These are phyloP conservation scores for Leptographium galeiforme DNA, from an alignment of 2,329 filamentous ascomycete genomes.

Conservation along the genomic window DNA sequence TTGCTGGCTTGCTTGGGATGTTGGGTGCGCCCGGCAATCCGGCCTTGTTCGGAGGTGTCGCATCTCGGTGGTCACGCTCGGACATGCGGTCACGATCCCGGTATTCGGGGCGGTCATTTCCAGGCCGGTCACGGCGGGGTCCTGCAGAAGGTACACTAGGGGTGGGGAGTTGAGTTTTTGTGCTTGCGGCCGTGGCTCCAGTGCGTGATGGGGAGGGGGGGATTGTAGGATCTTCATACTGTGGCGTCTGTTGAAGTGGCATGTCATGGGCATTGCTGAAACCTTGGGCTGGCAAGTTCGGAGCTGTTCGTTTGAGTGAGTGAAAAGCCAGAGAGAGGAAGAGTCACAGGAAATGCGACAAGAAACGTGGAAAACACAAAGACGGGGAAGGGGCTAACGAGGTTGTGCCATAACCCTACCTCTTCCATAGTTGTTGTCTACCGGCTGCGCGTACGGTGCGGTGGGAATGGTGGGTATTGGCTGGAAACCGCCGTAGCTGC, in stretches of 20 bases:
- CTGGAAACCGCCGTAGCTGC: constrained; percentile 42
- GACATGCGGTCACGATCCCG: constrained; percentile 6
- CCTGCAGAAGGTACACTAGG: constrained; percentile 8
- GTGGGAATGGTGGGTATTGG: constrained; percentile 6
- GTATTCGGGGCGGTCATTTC: constrained; percentile 7
- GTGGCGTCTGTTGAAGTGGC: constrained; percentile 17
- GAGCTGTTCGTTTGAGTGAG: constrained; percentile 23
- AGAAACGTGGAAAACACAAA: not conserved
- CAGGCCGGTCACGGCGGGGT: constrained; percentile 4
- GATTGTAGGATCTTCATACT: constrained; percentile 28
- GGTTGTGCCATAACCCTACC: constrained; percentile 8
- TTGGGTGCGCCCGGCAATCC: not conserved
- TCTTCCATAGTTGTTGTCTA: constrained; percentile 10
- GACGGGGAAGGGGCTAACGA: constrained; percentile 19
- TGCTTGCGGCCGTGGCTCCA: constrained; percentile 5
- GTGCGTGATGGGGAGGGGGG: constrained; percentile 7
- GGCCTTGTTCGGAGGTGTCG: not conserved
- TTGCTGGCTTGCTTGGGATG: not conserved
- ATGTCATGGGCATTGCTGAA: constrained; percentile 27
- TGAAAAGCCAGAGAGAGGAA: constrained; percentile 20
- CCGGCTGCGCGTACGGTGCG: constrained; percentile 7
- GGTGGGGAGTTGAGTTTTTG: constrained; percentile 10
- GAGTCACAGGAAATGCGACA: not conserved
- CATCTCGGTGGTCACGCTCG: constrained; percentile 4
- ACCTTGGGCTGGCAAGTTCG: constrained; percentile 23